Evolutionary conservation across 371 early-diverging fungal species (phyloP), one percentile per base, ranked within the genome.

Genomic region (Mycotypha africana): DNA sequence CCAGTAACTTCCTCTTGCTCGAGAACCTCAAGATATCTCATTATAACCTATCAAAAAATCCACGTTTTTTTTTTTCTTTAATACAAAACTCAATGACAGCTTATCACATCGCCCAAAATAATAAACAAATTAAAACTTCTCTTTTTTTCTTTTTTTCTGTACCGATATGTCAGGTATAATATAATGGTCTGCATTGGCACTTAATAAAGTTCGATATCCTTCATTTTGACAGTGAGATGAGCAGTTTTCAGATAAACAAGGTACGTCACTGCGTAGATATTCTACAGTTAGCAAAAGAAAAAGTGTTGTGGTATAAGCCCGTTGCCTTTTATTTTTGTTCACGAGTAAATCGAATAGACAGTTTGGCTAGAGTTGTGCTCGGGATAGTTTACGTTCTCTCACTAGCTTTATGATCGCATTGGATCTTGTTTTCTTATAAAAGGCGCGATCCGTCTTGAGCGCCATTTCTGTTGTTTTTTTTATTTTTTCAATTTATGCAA

Each of bases 221-320:
- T 56, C 49, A 35, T 64, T 66, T 26, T 56, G 45, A 33, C 49
- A 49, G 3, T 64, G 66, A 15, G 38, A 38, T 23, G 49, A 49
- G 49, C 84, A 83, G 11, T 52, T 45, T 24, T 60, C 66, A 17
- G 76, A 66, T 10, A 73, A 68, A 48, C 86, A 86, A 11, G 86
- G 79, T 21, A 86, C 78, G 49, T 84, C 85, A 34, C 49, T 49
- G 28, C 85, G 84, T 19, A 79, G 39, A 51, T 86, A 86, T 34
- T 74, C 81, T 81, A 24, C 15, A 17, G 3, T n/a, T n/a, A n/a
- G n/a, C n/a, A n/a, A n/a, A n/a, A n/a, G n/a, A n/a, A n/a, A n/a
- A n/a, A n/a, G n/a, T n/a, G n/a, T n/a, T n/a, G n/a, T n/a, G n/a
- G n/a, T n/a, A n/a, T n/a, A n/a, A n/a, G n/a, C n/a, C n/a, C n/a